These are phyloP conservation scores for Blastomyces parvus DNA, from an alignment of 2,329 filamentous ascomycete species.

Conservation along the genomic window DNA sequence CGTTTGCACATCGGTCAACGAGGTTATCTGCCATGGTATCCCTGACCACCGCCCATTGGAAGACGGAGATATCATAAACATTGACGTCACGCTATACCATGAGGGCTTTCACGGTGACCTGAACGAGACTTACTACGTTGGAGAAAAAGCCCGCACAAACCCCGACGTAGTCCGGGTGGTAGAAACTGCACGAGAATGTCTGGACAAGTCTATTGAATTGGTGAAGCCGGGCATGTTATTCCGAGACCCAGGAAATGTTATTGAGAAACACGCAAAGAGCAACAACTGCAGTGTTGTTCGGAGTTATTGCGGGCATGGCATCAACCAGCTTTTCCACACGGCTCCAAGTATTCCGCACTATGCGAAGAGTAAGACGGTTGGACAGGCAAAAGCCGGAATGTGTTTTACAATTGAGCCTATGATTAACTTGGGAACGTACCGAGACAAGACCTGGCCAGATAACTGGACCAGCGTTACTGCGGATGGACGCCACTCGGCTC, in stretches of 20 bases:
- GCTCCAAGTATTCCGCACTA: conserved; percentile 95
- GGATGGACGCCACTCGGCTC: conserved; percentile 81
- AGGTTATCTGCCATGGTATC: conserved; percentile 97
- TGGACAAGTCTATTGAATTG: conserved; percentile 81
- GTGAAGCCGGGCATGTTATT: conserved; percentile 91
- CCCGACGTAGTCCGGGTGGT: conserved; percentile 83
- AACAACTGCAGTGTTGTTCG: conserved; percentile 82
- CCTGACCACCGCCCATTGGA: conserved; percentile 78
- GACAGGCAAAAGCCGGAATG: conserved; percentile 90
- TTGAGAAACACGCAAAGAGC: conserved; percentile 88
- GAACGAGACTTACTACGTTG: conserved; percentile 98
- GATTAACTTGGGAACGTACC: conserved; percentile 85
- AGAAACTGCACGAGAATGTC: conserved; percentile 77
- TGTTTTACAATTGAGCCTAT: conserved; percentile 99
- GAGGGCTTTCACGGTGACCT: conserved; percentile 91
- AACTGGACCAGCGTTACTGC: conserved; percentile 95
- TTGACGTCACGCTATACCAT: conserved; percentile 91
- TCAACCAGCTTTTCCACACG: conserved; percentile 88
- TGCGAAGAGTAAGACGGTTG: conserved; percentile 95
- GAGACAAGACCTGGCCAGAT: conserved; percentile 94
- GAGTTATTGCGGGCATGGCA: conserved; percentile 92
- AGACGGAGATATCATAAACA: conserved; percentile 94
- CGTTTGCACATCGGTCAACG: conserved; percentile 90
- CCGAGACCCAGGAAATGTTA: conserved; percentile 85
- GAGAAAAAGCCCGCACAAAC: conserved; percentile 73